These are phyloP conservation scores for Silene vulgaris DNA, from an alignment of 179 eudicot species.

Conservation along the genomic window DNA sequence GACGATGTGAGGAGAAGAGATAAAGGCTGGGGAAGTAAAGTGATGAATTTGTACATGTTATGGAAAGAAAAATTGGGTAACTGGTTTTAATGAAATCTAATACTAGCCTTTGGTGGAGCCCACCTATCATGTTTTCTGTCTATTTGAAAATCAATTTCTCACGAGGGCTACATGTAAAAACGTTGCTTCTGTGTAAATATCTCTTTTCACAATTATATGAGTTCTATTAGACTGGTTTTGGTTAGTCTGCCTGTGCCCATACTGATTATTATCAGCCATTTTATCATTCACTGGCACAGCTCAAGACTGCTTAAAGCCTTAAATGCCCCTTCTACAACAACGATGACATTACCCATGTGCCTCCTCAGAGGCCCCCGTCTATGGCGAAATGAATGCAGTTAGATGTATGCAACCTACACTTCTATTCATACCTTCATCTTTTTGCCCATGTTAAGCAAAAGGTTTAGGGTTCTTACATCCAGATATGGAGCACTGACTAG, in stretches of 20 bases:
- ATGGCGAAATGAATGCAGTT: background rate
- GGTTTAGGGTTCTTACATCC: no score
- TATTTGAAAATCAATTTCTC: no score
- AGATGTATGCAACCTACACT: background rate
- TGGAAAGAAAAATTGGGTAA: background rate
- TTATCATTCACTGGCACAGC: background rate
- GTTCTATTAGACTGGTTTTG: background rate
- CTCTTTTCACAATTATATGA: background rate
- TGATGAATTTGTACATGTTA: no score
- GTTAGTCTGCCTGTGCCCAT: background rate
- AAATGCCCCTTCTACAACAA: background rate
- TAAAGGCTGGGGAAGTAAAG: no score
- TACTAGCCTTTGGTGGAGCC: background rate
- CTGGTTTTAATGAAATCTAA: background rate
- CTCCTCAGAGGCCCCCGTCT: background rate
- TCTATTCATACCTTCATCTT: background rate
- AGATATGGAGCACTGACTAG: no score
- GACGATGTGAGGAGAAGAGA: no score
- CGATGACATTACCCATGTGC: background rate
- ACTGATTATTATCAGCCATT: background rate
- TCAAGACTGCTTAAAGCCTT: background rate
- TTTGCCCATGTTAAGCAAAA: conserved; percentile 5
- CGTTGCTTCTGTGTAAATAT: background rate
- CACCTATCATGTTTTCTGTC: no score
- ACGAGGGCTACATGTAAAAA: background rate